Evolutionary conservation across 768 basidiomycete genomes (phyloP).

Genomic region (Agrocybe praecox): DNA sequence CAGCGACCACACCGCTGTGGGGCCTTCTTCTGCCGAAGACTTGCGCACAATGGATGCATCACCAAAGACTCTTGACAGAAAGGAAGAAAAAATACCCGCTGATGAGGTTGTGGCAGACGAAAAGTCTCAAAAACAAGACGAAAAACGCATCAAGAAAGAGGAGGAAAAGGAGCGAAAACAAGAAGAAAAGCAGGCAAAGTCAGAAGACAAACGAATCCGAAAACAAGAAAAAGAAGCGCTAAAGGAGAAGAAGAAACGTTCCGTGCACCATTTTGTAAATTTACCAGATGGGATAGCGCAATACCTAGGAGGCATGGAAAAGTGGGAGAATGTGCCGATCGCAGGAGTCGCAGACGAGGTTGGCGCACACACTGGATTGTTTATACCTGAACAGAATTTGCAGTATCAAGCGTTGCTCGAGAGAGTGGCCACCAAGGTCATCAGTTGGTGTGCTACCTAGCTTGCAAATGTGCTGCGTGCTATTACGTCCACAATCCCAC

Average conservation of each 20-base stretch:
- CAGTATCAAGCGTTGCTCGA: slow-evolving; percentile 53
- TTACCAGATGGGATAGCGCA: slow-evolving; percentile 47
- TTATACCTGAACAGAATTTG: slow-evolving; percentile 50
- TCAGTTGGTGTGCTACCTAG: slow-evolving; percentile 41
- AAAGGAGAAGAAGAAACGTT: slow-evolving; percentile 21
- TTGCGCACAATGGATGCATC: neutral
- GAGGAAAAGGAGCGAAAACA: slow-evolving; percentile 19
- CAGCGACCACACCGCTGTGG: neutral
- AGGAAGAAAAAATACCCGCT: too few species aligned
- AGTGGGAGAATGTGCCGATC: slow-evolving; percentile 56
- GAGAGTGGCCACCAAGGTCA: slow-evolving; percentile 40
- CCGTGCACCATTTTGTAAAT: slow-evolving; percentile 51
- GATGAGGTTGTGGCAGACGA: slow-evolving; percentile 5
- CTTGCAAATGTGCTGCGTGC: too few species aligned
- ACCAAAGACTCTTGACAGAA: too few species aligned
- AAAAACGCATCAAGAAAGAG: neutral
- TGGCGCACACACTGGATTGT: slow-evolving; percentile 56
- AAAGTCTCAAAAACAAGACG: neutral
- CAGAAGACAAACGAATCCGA: slow-evolving; percentile 9
- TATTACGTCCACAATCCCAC: too few species aligned
- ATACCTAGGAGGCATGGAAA: slow-evolving; percentile 41
- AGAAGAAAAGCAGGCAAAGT: slow-evolving; percentile 8
- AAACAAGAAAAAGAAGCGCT: slow-evolving; percentile 19
- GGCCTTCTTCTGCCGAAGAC: neutral
- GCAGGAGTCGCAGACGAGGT: slow-evolving; percentile 57